Percentiles rank a stretch among this genome's conserved stretches.
These are phyloP conservation scores for Globisporangium nunn DNA, from an alignment of 352 stramenopile species.

Conservation along the genomic window DNA sequence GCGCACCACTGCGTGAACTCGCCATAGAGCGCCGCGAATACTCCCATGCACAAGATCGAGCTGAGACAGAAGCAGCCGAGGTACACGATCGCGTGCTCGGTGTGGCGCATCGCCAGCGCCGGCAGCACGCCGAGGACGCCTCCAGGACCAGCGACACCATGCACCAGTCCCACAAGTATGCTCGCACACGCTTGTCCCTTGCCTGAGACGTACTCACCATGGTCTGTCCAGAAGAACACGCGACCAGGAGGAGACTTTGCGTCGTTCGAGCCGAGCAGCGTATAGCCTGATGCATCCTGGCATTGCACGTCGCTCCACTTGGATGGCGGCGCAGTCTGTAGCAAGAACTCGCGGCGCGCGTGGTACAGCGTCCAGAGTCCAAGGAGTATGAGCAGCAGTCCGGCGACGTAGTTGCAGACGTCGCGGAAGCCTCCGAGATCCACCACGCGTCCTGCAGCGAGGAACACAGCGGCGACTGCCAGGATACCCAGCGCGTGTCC, in stretches of 20 bases:
- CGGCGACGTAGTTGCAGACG: conserved; percentile 59
- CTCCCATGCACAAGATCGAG: conserved; percentile 84
- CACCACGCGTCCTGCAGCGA: conserved; percentile 35
- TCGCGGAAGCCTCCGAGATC: conserved; percentile 22
- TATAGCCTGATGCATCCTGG: conserved; percentile 41
- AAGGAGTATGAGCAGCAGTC: conserved; percentile 51
- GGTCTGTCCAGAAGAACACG: conserved; percentile 9
- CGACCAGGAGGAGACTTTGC: not conserved
- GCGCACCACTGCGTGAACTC: conserved; percentile 33
- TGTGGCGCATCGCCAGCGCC: conserved; percentile 61
- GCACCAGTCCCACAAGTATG: conserved; percentile 68
- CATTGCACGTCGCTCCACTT: conserved; percentile 52
- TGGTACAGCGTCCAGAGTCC: conserved; percentile 45
- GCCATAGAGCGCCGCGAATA: conserved; percentile 80
- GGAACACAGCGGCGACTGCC: conserved; percentile 40
- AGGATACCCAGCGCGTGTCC: conserved; percentile 87
- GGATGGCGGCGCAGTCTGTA: conserved; percentile 19
- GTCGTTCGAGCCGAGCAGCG: conserved; percentile 17
- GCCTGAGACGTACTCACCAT: conserved; percentile 11
- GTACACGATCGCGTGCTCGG: conserved; percentile 57
- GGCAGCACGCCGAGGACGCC: conserved; percentile 82
- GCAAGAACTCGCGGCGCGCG: conserved; percentile 26
- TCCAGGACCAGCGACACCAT: conserved; percentile 79
- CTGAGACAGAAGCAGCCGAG: conserved; percentile 81
- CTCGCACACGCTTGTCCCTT: conserved; percentile 22